Conservation (phyloP, 2,329 filamentous ascomycete species). For the Sordariomycetes sp. region DNA sequence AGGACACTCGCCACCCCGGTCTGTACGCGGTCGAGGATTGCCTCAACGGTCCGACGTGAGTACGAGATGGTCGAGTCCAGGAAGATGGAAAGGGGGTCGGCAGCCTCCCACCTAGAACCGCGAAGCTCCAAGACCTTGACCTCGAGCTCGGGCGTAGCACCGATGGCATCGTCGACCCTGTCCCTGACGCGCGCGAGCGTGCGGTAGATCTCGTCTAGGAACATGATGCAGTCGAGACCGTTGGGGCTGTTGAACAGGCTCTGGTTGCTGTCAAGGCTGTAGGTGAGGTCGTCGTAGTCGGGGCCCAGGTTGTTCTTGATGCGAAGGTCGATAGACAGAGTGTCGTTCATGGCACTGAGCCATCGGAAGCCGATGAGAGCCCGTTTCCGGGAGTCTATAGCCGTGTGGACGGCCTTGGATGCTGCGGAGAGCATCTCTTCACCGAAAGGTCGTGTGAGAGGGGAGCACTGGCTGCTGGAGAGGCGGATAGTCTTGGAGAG, state of each 20-base stretch:
- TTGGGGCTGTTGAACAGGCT: constrained; percentile 32
- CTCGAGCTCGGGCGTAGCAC: constrained; percentile 34
- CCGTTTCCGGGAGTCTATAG: constrained; percentile 18
- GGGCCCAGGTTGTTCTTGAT: constrained; percentile 40
- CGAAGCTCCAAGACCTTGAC: constrained; percentile 34
- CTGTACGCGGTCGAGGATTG: constrained; percentile 39
- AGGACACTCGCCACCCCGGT: constrained; percentile 38
- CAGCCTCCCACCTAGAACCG: constrained; percentile 32
- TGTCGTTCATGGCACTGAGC: constrained; percentile 24
- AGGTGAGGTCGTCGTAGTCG: constrained; percentile 30
- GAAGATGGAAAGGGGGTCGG: constrained; percentile 32
- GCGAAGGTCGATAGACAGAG: constrained; percentile 32
- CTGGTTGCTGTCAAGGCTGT: constrained; percentile 29
- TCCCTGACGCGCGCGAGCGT: constrained; percentile 25
- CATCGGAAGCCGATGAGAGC: background rate
- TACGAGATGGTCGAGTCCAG: constrained; percentile 29
- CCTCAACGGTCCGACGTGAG: constrained; percentile 32
- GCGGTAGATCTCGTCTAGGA: constrained; percentile 26
- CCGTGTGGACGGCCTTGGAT: constrained; percentile 27
- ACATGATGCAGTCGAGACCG: constrained; percentile 30
- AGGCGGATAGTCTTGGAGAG: constrained; percentile 30
- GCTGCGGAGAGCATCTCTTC: constrained; percentile 36
- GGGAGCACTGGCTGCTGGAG: constrained; percentile 34
- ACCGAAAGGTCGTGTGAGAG: constrained; percentile 31
- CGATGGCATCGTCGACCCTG: constrained; percentile 27